Evolutionary conservation across 1,284 basidiomycete species (phyloP).

Genomic region (Melampsora americana): DNA sequence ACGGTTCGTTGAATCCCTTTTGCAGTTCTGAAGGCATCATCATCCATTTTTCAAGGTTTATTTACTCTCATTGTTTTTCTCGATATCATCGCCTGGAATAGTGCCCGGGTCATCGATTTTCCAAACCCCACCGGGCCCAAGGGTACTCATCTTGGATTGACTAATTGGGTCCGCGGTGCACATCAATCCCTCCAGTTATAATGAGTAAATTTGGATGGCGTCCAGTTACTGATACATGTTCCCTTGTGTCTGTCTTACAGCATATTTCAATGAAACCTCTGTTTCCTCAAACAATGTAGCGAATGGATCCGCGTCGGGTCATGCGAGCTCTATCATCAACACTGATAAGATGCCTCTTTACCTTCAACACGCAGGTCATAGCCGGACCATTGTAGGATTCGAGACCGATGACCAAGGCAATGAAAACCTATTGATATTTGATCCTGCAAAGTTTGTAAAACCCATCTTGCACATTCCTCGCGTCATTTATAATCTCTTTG

Average conservation of each 20-base stretch:
- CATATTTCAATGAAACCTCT: slow-evolving; percentile 3
- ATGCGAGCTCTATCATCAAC: slow-evolving; percentile 2
- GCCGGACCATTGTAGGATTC: slow-evolving; percentile 50
- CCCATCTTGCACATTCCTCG: not conserved
- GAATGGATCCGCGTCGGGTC: not conserved
- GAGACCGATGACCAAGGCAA: slow-evolving; percentile 46
- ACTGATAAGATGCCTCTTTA: slow-evolving; percentile 48
- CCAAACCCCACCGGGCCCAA: slow-evolving; percentile 2
- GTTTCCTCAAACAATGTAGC: not conserved
- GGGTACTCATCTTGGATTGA: slow-evolving; percentile 1
- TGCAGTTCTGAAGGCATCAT: not conserved
- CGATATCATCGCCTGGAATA: not conserved
- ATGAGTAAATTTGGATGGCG: not conserved
- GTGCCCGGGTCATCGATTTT: not conserved
- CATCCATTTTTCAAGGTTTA: not conserved
- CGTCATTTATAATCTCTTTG: not conserved
- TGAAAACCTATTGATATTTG: slow-evolving; percentile 49
- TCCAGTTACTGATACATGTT: not conserved
- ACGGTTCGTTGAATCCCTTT: slow-evolving; percentile 40
- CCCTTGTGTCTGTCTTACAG: not conserved
- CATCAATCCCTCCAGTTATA: not conserved
- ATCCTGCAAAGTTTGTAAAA: slow-evolving; percentile 50
- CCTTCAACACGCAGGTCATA: slow-evolving; percentile 51
- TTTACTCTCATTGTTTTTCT: not conserved
- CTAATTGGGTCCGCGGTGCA: slow-evolving; percentile 9